Evolutionary conservation across 441 rosid species (phyloP).

Genomic region (Gossypium schwendimanii): DNA sequence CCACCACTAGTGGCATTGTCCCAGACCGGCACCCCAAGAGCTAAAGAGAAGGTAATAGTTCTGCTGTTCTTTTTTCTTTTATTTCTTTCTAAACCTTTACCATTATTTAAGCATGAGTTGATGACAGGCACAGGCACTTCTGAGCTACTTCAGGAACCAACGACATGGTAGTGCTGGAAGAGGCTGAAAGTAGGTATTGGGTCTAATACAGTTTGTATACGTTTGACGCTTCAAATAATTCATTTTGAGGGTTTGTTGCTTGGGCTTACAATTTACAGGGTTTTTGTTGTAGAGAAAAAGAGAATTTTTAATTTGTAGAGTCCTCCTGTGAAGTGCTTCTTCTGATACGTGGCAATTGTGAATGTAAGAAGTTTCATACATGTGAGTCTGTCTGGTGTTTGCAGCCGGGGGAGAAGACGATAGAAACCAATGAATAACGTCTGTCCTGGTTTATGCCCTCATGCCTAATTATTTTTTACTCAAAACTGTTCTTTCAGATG

Average conservation of each 20-base stretch:
- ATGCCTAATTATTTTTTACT: neutral
- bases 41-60: slow-evolving; percentile 65
- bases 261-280: slow-evolving; percentile 12
- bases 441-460: neutral
- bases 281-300: slow-evolving; percentile 22
- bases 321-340: slow-evolving; percentile 9
- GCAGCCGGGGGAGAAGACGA: neutral
- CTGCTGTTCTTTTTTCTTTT: neutral
- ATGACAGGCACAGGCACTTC: slow-evolving; percentile 74
- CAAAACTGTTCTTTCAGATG: neutral
- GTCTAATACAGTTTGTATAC: slow-evolving; percentile 31
- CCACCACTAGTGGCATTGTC: slow-evolving; percentile 85
- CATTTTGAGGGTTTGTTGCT: slow-evolving; percentile 21
- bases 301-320: slow-evolving; percentile 12
- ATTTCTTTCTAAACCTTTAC: neutral
- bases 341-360: slow-evolving; percentile 7
- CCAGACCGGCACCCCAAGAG: slow-evolving; percentile 76
- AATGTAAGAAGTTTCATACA: slow-evolving; percentile 17
- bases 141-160: slow-evolving; percentile 71
- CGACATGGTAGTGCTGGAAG: slow-evolving; percentile 63
- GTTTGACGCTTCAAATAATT: slow-evolving; percentile 35
- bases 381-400: neutral
- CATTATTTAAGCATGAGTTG: slow-evolving; percentile 9
- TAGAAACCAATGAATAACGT: neutral
- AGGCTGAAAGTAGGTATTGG: slow-evolving; percentile 40